Conservation (phyloP, 495 filamentous ascomycete genomes). For the Penicillium atrosanguineum region DNA sequence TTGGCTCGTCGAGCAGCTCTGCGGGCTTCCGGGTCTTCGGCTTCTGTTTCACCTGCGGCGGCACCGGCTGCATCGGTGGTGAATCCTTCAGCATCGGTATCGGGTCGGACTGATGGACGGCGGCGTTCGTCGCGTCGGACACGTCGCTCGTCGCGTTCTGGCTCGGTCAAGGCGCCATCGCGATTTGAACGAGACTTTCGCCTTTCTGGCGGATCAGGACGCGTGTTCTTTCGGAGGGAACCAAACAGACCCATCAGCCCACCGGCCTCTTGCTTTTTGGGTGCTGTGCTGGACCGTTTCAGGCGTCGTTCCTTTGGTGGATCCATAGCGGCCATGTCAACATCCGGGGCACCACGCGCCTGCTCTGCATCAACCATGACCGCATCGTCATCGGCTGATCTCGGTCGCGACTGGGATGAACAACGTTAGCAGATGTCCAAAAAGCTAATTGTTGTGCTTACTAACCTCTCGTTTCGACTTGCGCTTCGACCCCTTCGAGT, state of each 20-base stretch:
- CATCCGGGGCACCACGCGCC: slow-evolving; percentile 33
- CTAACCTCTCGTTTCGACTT: slow-evolving; percentile 40
- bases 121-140: slow-evolving; percentile 43
- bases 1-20: slow-evolving; percentile 48
- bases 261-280: slow-evolving; percentile 45
- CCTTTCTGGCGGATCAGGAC: slow-evolving; percentile 37
- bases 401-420: slow-evolving; percentile 26
- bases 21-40: slow-evolving; percentile 51
- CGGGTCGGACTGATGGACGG: slow-evolving; percentile 38
- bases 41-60: slow-evolving; percentile 41
- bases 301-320: slow-evolving; percentile 59
- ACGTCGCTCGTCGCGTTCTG: slow-evolving; percentile 45
- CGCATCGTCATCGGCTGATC: slow-evolving; percentile 39
- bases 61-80: slow-evolving; percentile 37
- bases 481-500: slow-evolving; percentile 34
- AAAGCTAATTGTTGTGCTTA: neutral
- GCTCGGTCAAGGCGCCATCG: slow-evolving; percentile 36
- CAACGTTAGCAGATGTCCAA: neutral
- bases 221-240: slow-evolving; percentile 39
- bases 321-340: slow-evolving; percentile 73
- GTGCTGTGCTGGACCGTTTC: slow-evolving; percentile 41
- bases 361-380: slow-evolving; percentile 49
- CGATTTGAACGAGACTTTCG: slow-evolving; percentile 41
- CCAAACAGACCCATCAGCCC: slow-evolving; percentile 50
- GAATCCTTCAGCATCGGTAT: slow-evolving; percentile 44